Percentiles rank a stretch among this genome's conserved stretches.
phyloP scores from a whole-genome alignment of 352 stramenopile species.

The Pythium brachiatum region DNA sequence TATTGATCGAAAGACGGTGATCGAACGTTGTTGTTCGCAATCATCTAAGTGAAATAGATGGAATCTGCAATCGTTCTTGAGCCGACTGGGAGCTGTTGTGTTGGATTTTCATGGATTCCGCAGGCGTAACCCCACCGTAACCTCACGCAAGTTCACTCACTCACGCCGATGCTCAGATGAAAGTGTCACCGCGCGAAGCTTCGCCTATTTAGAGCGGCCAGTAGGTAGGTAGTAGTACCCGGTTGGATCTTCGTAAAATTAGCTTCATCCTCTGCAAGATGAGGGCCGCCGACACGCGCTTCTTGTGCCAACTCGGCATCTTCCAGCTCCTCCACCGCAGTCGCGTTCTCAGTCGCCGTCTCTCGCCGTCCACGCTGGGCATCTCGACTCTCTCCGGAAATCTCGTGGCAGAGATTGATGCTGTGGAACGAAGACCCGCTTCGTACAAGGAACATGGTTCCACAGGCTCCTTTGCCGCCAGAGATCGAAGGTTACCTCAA shows the following conservation, averaged over 20 bases:
- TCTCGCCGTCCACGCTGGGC: neutral
- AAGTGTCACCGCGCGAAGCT: neutral
- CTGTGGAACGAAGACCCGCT: slow-evolving; percentile 15
- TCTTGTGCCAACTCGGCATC: neutral
- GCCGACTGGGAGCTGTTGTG: too few species aligned
- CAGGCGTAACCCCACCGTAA: neutral
- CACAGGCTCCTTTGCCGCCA: slow-evolving; percentile 49
- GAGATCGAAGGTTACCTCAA: slow-evolving; percentile 87
- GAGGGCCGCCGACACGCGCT: neutral
- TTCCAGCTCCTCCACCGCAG: neutral
- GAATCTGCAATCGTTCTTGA: neutral
- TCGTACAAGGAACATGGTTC: slow-evolving; percentile 23
- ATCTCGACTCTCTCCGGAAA: too few species aligned
- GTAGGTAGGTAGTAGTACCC: neutral
- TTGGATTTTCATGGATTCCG: neutral
- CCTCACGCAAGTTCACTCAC: neutral
- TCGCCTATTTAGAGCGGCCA: neutral
- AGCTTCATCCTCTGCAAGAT: neutral
- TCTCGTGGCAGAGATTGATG: neutral
- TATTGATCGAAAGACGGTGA: neutral
- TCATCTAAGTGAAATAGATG: neutral
- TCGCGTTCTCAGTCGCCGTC: neutral
- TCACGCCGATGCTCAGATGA: too few species aligned
- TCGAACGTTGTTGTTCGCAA: too few species aligned
- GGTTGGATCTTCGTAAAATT: slow-evolving; percentile 3